Evolutionary conservation across 176 grass and related monocot species (phyloP), one percentile per base, ranked within the genome.

Genomic region (Saccharum spontaneum): DNA sequence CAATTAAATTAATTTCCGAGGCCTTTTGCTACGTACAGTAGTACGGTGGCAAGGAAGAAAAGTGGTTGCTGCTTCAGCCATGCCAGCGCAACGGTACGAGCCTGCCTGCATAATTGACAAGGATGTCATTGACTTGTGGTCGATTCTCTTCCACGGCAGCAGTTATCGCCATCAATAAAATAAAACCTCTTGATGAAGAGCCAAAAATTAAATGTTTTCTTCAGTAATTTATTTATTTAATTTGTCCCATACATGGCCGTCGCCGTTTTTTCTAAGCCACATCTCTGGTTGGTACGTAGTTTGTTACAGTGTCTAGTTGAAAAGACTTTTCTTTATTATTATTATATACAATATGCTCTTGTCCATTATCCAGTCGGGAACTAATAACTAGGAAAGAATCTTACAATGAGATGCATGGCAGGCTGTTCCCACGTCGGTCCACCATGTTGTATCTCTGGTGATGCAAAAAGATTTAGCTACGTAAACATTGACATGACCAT

Each of bases 71-170:
- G 15, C 49, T 17, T 18, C 1, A 18, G 15, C 15, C 14, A 49
- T 50, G 48, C 48, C 50, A 54, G 50, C 50, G 50, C 50, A 55
- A 55, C 17, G 3, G 43, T 50, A 76, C 71, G 13, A 84, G 36
- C 14, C 4, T 11, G 7, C 15, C 3, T 22, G 44, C 31, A 54
- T 84, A 76, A 78, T 60, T 78, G 23, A 78, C 10, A 62, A 73
- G 67, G 28, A 37, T 80, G 67, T 18, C 67, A 65, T 86, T 86
- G 67, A 86, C 68, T 65, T 73, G 30, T 73, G 8, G 76, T 39
- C 5, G 40, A 52, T 65, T 72, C 67, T 65, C 31, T 39, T 86
- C 43, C 71, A 77, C 17, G 63, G 78, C 41, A 69, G 63, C 64
- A 80, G 40, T 54, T 69, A 43, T 45, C 57, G 10, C 16, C 14